These are phyloP conservation scores for Malassezia pachydermatis DNA, from an alignment of 1,284 basidiomycete species.

Conservation along the genomic window DNA sequence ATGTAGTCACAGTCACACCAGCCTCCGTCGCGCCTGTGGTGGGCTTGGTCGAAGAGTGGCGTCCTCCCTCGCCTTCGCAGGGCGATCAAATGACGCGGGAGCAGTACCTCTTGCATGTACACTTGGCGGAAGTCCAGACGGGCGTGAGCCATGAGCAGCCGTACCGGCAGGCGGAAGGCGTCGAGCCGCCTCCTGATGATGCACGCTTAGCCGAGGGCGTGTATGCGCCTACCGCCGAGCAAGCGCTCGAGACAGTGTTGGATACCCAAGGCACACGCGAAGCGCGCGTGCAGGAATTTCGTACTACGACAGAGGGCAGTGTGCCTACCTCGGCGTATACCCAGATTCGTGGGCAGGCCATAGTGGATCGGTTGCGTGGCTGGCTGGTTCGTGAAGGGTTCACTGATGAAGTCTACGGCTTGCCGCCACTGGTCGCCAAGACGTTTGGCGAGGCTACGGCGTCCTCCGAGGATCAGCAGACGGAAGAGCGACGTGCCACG, in stretches of 20 bases:
- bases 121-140: conserved; percentile 6
- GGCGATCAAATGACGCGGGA: conserved; percentile 1
- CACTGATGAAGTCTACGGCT: conserved; percentile 15
- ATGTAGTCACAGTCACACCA: too few relatives aligned
- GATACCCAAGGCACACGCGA: conserved; percentile 9
- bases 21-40: not conserved
- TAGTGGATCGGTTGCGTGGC: conserved; percentile 12
- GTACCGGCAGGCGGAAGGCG: conserved; percentile 6
- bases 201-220: conserved; percentile 13
- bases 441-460: conserved; percentile 15
- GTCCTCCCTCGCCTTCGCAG: conserved; percentile 12
- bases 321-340: conserved; percentile 8
- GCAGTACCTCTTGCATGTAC: conserved; percentile 15
- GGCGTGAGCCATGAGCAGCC: conserved; percentile 5
- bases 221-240: conserved; percentile 10
- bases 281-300: conserved; percentile 4
- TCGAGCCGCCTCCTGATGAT: conserved; percentile 11
- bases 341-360: conserved; percentile 10
- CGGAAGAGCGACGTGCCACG: conserved; percentile 14
- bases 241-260: conserved; percentile 15
- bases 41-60: conserved; percentile 1
- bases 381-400: conserved; percentile 18
- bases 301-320: not conserved
- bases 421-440: conserved; percentile 7
- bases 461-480: not conserved